These are phyloP conservation scores for Pseudogymnoascus verrucosus DNA, from an alignment of 2,329 filamentous ascomycete species.

Conservation along the genomic window DNA sequence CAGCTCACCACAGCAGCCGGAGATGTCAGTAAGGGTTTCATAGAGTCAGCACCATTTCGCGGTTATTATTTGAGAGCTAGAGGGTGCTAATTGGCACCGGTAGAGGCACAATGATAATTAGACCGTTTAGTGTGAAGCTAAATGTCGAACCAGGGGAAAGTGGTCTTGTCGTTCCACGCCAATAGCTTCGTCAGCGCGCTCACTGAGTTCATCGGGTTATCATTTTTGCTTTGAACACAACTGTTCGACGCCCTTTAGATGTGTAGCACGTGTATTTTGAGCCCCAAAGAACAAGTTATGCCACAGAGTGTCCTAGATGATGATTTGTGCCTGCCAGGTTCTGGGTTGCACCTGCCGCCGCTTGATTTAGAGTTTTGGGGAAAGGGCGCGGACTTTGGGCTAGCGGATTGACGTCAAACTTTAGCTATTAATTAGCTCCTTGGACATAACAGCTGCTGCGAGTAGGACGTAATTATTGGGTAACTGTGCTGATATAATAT, in stretches of 20 bases:
- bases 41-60: background rate
- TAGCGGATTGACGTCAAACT: background rate
- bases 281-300: background rate
- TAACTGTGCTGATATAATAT: background rate
- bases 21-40: background rate
- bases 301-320: background rate
- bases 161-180: background rate
- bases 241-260: background rate
- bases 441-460: background rate
- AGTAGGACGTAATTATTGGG: background rate
- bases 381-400: background rate
- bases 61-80: background rate
- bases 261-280: no score
- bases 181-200: background rate
- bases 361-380: background rate
- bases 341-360: background rate
- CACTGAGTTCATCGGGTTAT: background rate
- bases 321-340: background rate
- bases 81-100: background rate
- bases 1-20: background rate
- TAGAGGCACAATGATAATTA: background rate
- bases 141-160: background rate
- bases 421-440: background rate
- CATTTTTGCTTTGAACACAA: background rate
- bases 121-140: background rate